A percentile compares a stretch with the other conserved stretches of the same genome.
Evolutionary conservation across 768 basidiomycete genomes (phyloP).

Genomic region (Auricularia sp.): DNA sequence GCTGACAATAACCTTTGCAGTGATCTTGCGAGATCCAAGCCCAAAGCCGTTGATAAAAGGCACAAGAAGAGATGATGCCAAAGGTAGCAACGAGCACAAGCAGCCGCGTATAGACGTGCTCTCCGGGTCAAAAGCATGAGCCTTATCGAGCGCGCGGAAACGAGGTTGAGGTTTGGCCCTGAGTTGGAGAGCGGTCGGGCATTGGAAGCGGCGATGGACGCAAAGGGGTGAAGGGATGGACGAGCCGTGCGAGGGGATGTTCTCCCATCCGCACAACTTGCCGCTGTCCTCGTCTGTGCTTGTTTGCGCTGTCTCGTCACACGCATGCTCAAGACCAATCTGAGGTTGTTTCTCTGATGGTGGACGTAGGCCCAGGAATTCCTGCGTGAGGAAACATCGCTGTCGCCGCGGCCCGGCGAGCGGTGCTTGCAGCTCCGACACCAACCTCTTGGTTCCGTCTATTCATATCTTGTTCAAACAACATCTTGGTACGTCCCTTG

Average conservation of each 20-base stretch:
- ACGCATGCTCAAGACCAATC: too few species aligned
- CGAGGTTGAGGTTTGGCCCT: too few species aligned
- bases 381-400: neutral
- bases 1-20: slow-evolving; percentile 35
- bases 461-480: too few species aligned
- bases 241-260: slow-evolving; percentile 44
- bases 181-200: neutral
- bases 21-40: slow-evolving; percentile 91
- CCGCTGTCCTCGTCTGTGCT: neutral
- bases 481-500: too few species aligned
- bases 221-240: slow-evolving; percentile 75
- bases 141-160: neutral
- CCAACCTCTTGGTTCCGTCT: too few species aligned
- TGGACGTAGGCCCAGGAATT: slow-evolving; percentile 3
- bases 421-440: too few species aligned
- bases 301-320: neutral
- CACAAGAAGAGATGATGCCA: slow-evolving; percentile 70
- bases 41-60: slow-evolving; percentile 92
- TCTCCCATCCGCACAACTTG: slow-evolving; percentile 33
- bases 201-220: slow-evolving; percentile 18
- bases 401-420: too few species aligned
- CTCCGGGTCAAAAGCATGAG: slow-evolving; percentile 55
- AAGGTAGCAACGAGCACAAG: slow-evolving; percentile 62
- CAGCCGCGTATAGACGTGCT: slow-evolving; percentile 50
- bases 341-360: neutral